A percentile compares a stretch with the other conserved stretches of the same genome.
Evolutionary conservation across 805 yeast genomes (phyloP).

Genomic region (Suhomyces xylopsoci): DNA sequence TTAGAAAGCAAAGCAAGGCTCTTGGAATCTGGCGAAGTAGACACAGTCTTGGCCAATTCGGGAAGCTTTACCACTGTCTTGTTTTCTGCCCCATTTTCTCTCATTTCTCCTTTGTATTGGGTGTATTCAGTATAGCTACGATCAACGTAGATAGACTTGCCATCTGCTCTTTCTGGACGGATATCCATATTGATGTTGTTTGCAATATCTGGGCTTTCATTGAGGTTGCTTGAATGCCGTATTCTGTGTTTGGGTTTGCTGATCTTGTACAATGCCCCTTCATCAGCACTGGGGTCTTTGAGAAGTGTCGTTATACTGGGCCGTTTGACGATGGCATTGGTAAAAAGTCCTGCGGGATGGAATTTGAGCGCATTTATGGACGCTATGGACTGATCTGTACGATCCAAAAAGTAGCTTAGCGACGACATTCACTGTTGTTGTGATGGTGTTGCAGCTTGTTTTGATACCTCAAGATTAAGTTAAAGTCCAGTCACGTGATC

Average conservation of each 20-base stretch:
- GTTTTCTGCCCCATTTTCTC: slow-evolving; percentile 17
- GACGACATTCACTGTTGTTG: slow-evolving; percentile 13
- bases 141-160: slow-evolving; percentile 35
- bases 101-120: slow-evolving; percentile 12
- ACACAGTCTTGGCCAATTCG: slow-evolving; percentile 1
- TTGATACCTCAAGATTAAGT: not conserved
- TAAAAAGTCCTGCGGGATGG: slow-evolving; percentile 58
- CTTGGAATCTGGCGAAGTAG: not conserved
- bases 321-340: slow-evolving; percentile 54
- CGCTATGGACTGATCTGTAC: slow-evolving; percentile 38
- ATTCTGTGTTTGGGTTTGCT: slow-evolving; percentile 16
- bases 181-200: slow-evolving; percentile 14
- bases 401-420: slow-evolving; percentile 23
- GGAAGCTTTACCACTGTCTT: slow-evolving; percentile 31
- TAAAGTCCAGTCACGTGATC: not conserved
- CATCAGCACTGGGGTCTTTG: slow-evolving; percentile 55
- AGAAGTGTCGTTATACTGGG: slow-evolving; percentile 56
- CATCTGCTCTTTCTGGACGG: slow-evolving; percentile 50
- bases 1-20: not conserved
- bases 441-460: not conserved
- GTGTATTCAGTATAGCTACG: slow-evolving; percentile 25
- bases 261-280: slow-evolving; percentile 48
- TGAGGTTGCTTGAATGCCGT: not conserved
- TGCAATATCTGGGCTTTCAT: not conserved
- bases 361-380: slow-evolving; percentile 46